Conservation (phyloP, 1,284 basidiomycete genomes). For the Cryptococcus jaspeensis region DNA sequence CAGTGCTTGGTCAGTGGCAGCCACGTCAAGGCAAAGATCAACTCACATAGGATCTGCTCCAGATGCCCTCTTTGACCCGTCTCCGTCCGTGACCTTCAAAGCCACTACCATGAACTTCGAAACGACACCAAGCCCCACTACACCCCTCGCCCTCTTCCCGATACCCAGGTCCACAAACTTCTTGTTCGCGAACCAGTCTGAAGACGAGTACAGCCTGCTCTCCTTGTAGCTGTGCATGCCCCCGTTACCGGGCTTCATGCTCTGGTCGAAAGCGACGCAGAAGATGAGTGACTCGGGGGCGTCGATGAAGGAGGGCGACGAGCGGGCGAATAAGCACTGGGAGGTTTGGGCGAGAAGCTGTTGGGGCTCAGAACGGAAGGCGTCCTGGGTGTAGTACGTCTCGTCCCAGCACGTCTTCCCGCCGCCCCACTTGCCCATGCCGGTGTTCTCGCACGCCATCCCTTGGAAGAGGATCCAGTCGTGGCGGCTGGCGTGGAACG, state of each 20-base stretch:
- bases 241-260: conserved; percentile 52
- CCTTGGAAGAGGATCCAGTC: conserved; percentile 83
- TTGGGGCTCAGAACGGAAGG: conserved; percentile 64
- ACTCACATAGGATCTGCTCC: conserved; percentile 62
- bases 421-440: conserved; percentile 59
- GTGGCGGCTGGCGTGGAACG: conserved; percentile 79
- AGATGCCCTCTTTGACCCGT: conserved; percentile 27
- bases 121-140: conserved; percentile 84
- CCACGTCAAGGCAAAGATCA: neutral
- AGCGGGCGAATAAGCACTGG: conserved; percentile 81
- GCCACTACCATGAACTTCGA: conserved; percentile 88
- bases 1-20: conserved; percentile 1
- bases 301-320: conserved; percentile 71
- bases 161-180: conserved; percentile 75
- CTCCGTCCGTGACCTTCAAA: conserved; percentile 57
- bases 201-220: conserved; percentile 72
- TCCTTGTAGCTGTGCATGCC: conserved; percentile 58
- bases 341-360: conserved; percentile 67
- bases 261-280: conserved; percentile 78
- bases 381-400: conserved; percentile 84
- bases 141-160: conserved; percentile 76
- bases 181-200: conserved; percentile 71
- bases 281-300: conserved; percentile 73
- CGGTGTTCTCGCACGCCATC: conserved; percentile 60
- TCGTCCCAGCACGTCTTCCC: conserved; percentile 71